Conservation (phyloP, 1,284 basidiomycete species). For the Trametes pubescens region DNA sequence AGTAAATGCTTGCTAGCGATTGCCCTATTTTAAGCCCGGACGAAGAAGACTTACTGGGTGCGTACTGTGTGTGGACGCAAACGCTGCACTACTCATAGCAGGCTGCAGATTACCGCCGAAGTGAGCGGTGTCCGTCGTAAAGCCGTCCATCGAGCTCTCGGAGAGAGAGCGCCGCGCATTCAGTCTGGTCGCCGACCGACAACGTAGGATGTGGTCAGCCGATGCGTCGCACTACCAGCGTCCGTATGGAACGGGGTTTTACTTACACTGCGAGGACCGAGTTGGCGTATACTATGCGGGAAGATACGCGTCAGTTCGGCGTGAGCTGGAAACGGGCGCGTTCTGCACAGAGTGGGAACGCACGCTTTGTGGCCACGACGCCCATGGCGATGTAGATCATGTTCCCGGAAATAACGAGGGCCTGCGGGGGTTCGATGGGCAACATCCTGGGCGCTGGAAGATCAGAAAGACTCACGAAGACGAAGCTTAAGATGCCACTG, state of each 20-base stretch:
- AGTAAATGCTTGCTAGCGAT: too few relatives aligned
- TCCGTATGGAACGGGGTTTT: too few relatives aligned
- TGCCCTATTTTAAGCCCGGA: too few relatives aligned
- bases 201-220: too few relatives aligned
- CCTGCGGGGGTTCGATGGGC: background rate
- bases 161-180: background rate
- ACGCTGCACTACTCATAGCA: background rate
- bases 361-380: conserved; percentile 7
- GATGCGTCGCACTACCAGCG: too few relatives aligned
- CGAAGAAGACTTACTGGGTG: background rate
- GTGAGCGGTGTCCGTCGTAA: background rate
- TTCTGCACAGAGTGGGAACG: background rate
- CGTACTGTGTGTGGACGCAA: background rate
- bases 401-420: conserved; percentile 5
- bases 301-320: too few relatives aligned
- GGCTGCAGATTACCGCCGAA: conserved; percentile 4
- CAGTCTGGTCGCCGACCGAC: background rate
- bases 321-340: too few relatives aligned
- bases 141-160: conserved; percentile 4
- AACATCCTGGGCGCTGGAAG: too few relatives aligned
- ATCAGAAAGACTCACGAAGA: too few relatives aligned
- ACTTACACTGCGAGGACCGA: background rate
- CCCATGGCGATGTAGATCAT: conserved; percentile 16
- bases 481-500: too few relatives aligned
- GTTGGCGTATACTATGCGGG: too few relatives aligned